phyloP scores from a whole-genome alignment of 2,329 filamentous ascomycete species.

The Colletotrichum theobromicola region DNA sequence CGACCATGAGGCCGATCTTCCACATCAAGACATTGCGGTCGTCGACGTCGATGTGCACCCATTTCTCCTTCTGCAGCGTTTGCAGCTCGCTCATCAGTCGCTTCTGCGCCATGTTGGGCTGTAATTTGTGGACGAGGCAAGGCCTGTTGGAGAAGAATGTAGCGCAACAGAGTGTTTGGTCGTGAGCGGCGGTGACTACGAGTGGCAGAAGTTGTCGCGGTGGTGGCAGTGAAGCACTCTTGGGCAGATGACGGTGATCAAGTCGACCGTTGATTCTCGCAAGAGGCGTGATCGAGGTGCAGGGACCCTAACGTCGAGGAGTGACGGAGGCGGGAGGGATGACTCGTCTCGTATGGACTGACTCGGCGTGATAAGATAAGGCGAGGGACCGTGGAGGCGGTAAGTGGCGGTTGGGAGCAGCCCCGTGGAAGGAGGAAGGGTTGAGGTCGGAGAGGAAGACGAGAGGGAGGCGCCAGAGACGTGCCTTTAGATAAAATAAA shows the following conservation, averaged over 20 bases:
- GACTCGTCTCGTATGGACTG: constrained; percentile 12
- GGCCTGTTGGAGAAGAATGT: neutral
- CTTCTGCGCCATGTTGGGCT: constrained; percentile 59
- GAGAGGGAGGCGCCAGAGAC: neutral
- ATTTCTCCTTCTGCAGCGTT: constrained; percentile 84
- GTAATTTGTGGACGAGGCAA: neutral
- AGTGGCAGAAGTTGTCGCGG: neutral
- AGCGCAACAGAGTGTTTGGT: neutral
- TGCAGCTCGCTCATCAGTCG: constrained; percentile 91
- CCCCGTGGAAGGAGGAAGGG: neutral
- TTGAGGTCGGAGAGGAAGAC: neutral
- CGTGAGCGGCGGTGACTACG: neutral
- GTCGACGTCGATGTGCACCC: constrained; percentile 88
- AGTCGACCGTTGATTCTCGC: neutral
- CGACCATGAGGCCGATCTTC: constrained; percentile 87
- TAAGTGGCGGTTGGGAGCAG: neutral
- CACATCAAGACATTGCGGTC: constrained; percentile 87
- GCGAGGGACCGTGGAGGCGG: neutral
- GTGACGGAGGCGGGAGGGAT: constrained; percentile 12
- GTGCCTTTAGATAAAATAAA: neutral
- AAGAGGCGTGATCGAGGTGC: neutral
- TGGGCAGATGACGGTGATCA: neutral
- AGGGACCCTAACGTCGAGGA: neutral
- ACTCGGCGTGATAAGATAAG: constrained; percentile 19
- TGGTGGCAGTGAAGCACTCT: neutral